Conservation (phyloP, 495 filamentous ascomycete species). For the Aspergillus conjunctus region DNA sequence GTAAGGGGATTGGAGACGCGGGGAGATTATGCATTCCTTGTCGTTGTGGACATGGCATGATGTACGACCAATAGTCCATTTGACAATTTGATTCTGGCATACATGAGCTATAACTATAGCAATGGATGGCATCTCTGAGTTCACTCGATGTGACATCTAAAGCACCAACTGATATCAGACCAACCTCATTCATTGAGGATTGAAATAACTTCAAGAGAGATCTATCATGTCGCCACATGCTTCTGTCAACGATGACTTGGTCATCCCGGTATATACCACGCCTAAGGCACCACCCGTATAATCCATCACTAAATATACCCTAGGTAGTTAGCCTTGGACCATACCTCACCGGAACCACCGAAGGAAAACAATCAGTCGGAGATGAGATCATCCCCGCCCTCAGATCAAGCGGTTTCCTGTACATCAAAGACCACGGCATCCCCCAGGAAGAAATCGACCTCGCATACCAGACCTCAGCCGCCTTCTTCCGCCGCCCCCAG, state of each 20-base stretch:
- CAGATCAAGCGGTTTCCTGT: neutral
- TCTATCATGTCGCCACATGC: neutral
- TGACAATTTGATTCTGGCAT: too few species aligned
- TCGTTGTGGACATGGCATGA: too few species aligned
- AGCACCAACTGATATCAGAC: too few species aligned
- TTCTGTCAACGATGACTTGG: neutral
- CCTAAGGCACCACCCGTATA: neutral
- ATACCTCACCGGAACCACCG: neutral
- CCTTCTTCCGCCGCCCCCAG: neutral
- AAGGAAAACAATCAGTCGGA: neutral
- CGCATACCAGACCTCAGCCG: neutral
- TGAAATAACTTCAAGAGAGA: neutral
- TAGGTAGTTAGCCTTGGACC: neutral
- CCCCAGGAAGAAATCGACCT: neutral
- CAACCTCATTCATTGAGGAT: neutral
- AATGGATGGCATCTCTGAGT: too few species aligned
- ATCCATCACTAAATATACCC: neutral
- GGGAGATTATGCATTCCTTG: too few species aligned
- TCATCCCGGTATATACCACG: neutral
- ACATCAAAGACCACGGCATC: neutral
- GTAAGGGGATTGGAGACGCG: too few species aligned
- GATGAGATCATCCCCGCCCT: neutral
- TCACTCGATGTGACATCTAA: too few species aligned
- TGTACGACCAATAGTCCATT: too few species aligned
- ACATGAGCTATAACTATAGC: too few species aligned